Percentiles rank a stretch among this genome's conserved stretches.
Conservation (phyloP, 371 early-diverging fungal species). For the Basidiobolus heterosporus region DNA sequence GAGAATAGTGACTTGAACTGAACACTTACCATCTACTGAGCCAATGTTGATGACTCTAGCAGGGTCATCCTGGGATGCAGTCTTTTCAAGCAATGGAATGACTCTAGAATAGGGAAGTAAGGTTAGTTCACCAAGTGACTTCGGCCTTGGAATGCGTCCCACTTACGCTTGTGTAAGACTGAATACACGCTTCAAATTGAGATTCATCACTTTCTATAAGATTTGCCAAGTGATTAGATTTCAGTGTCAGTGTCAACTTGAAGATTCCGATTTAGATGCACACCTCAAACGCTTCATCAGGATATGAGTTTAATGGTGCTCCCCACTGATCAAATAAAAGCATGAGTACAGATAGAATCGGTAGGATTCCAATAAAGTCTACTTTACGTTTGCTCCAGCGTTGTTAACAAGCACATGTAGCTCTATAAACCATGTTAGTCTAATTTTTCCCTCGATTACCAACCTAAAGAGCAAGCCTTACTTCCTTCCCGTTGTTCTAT, state of each 20-base stretch:
- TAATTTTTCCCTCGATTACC: background rate
- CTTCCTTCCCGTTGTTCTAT: conserved; percentile 38
- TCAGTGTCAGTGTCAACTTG: background rate
- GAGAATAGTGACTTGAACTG: conserved; percentile 1
- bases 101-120: conserved; percentile 14
- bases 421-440: conserved; percentile 15
- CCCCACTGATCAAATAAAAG: conserved; percentile 24
- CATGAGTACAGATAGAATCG: background rate
- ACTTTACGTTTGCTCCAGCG: conserved; percentile 49
- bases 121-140: background rate
- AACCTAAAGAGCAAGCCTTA: conserved; percentile 7
- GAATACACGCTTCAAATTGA: conserved; percentile 76
- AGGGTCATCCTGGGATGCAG: conserved; percentile 31
- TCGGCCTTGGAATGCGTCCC: background rate
- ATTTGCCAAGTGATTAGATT: background rate
- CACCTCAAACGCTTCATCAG: conserved; percentile 40
- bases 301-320: conserved; percentile 36
- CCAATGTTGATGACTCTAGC: conserved; percentile 68
- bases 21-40: conserved; percentile 52
- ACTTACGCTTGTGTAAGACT: conserved; percentile 62
- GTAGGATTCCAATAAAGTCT: background rate
- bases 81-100: conserved; percentile 55
- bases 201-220: conserved; percentile 55
- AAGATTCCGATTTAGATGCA: no score
- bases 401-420: conserved; percentile 77